A percentile compares a stretch with the other conserved stretches of the same genome.
These are phyloP conservation scores for Asclepias syriaca DNA, from an alignment of 257 asterid species.

Conservation along the genomic window DNA sequence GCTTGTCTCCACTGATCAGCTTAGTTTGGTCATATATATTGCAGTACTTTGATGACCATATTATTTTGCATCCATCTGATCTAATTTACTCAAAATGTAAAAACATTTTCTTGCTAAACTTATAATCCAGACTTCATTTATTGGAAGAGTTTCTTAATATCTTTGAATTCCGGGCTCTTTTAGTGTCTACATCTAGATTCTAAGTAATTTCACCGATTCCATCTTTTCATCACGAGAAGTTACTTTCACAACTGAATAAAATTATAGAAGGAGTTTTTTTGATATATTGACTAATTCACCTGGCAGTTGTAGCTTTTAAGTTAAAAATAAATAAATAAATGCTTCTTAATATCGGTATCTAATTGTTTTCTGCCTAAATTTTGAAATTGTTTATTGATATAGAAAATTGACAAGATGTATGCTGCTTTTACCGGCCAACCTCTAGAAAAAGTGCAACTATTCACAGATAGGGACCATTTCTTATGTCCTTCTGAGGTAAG, in stretches of 20 bases:
- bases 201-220: background rate
- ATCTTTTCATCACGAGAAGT: background rate
- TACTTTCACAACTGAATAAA: background rate
- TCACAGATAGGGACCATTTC: conserved; percentile 87
- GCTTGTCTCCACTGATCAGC: background rate
- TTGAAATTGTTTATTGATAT: conserved; percentile 18
- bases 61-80: background rate
- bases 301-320: background rate
- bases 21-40: background rate
- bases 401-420: conserved; percentile 93
- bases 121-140: background rate
- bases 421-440: conserved; percentile 88
- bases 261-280: background rate
- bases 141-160: background rate
- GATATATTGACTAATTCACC: background rate
- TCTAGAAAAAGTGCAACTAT: conserved; percentile 70
- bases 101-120: background rate
- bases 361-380: background rate
- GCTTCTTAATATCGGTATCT: background rate
- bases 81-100: background rate
- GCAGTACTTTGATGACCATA: background rate
- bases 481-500: conserved; percentile 81
- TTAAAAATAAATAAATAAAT: background rate
- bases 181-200: background rate
- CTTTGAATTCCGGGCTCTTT: background rate